Conservation (phyloP, 164 flowering plant genomes). For the Vitis amurensis region DNA sequence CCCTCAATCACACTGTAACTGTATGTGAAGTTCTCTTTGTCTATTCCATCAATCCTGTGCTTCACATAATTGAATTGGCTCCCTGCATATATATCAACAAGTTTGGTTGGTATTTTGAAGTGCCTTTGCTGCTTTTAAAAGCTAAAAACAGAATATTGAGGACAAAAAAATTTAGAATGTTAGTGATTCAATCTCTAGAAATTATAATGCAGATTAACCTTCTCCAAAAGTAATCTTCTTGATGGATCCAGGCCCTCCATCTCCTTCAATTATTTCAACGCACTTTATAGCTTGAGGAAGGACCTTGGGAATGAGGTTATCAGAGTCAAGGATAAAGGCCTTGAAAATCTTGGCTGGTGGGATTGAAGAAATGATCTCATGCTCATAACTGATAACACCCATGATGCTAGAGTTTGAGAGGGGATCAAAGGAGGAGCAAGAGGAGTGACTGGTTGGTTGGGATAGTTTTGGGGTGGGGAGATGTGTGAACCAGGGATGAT, state of each 20-base stretch:
- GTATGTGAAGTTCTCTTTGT: constrained; percentile 19
- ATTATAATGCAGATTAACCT: not conserved
- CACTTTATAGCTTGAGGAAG: constrained; percentile 12
- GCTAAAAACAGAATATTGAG: too few relatives aligned
- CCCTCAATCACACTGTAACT: constrained; percentile 28
- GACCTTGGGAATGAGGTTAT: constrained; percentile 25
- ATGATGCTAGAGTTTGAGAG: not conserved
- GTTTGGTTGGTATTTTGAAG: too few relatives aligned
- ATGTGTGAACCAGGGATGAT: too few relatives aligned
- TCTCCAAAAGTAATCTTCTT: constrained; percentile 18
- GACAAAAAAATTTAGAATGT: too few relatives aligned
- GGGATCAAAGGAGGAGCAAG: not conserved
- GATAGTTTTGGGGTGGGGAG: too few relatives aligned
- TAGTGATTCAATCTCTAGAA: too few relatives aligned
- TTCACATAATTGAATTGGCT: constrained; percentile 12
- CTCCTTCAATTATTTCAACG: constrained; percentile 14
- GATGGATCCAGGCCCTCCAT: constrained; percentile 25
- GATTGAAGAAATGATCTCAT: constrained; percentile 1
- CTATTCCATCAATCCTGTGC: constrained; percentile 23
- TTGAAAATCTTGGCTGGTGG: constrained; percentile 18
- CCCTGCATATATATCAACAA: constrained; percentile 6
- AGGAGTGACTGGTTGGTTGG: too few relatives aligned
- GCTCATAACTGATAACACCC: not conserved
- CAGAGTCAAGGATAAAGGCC: constrained; percentile 22
- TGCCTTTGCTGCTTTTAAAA: too few relatives aligned